Evolutionary conservation across 495 filamentous ascomycete genomes (phyloP), one percentile per base, ranked within the genome.

Genomic region (Hyaloscypha finlandica): DNA sequence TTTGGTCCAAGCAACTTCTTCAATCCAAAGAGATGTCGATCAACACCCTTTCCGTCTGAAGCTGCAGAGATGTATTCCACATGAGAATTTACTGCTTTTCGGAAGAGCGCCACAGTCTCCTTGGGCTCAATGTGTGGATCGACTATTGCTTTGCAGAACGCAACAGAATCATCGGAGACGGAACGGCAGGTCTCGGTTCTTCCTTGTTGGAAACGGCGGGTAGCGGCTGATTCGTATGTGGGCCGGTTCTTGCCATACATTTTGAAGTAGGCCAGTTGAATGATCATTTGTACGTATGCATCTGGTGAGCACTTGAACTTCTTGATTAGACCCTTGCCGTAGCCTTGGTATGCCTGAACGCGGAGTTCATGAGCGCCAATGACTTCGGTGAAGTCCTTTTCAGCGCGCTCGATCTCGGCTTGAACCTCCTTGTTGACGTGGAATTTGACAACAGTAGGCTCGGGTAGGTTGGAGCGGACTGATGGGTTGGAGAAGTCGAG

Each of bases 271-370:
- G 96, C 96, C 20, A 99, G 88, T 79, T 99, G 96, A 81, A 99
- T 98, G 79, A 96, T 81, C 93, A 98, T 95, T 81, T 99, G 96
- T 61, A 97, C 91, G 79, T 95, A 99, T 25, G 95, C 96, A 72
- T 99, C 96, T 37, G 96, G 96, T 63, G 91, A 96, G 88, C 91
- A 97, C 81, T 92, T 94, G 89, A 99, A 97, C 78, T 96, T 96
- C 89, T 99, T 99, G 84, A 99, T 98, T 58, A 99, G 81, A 53
- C 92, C 93, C 83, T 98, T 99, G 76, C 96, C 96, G 78, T 99
- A 99, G 74, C 90, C 95, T 75, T 97, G 93, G 84, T 93, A 99
- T 33, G 91, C 89, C 76, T 97, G 94, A 19, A 99, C 94, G 20
- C 89, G 85, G 53, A 99, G 88, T 78, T 99, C 92, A 79, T 99